Base-by-base conservation (phyloP, 306 rosid species). In the Prunus salicina region DNA sequence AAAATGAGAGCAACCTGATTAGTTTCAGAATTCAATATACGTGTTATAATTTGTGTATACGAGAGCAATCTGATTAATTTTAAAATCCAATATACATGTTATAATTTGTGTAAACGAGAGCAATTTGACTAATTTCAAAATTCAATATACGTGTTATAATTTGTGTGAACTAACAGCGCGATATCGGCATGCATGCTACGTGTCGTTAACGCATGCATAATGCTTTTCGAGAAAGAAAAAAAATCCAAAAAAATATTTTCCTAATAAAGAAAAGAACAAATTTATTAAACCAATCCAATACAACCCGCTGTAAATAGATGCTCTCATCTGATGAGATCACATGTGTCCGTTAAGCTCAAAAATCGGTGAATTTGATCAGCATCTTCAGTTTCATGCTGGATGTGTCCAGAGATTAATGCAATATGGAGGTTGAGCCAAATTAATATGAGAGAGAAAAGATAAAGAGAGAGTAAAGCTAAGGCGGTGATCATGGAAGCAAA, bases 401-500 rank as follows among this genome's bases (percentile, higher is more conserved):
- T 32, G 64, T 57, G 61, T 49, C 46, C 61, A 28, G 16, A 67
- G 52, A 20, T 12, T 38, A 66, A 47, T 13, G 19, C 25, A 68
- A 18, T 69, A 34, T 27, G 22, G 73, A 79, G 66, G 76, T 79
- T 75, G 70, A 64, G 28, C 46, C 28, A 64, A 67, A 71, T 53
- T 85, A 66, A 80, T 75, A 78, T 28, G 89, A 82, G 82, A 76
- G 86, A 84, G 86, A 78, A 43, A 2, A 61, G 41, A 67, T 22
- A 74, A 28, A 55, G 38, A 38, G 7, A 62, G 56, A 79, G 65
- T 6, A 30, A 65, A 58, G 63, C 49, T 41, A 38, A 62, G 61
- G 79, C 82, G 83, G 82, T 76, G 88, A 64, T 64, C n/a, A 77
- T 66, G 79, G 86, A 84, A 74, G 32, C 75, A 71, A 77, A 75